Evolutionary conservation across 768 basidiomycete genomes (phyloP), one percentile per base, ranked within the genome.

Genomic region (Mycena filopes): DNA sequence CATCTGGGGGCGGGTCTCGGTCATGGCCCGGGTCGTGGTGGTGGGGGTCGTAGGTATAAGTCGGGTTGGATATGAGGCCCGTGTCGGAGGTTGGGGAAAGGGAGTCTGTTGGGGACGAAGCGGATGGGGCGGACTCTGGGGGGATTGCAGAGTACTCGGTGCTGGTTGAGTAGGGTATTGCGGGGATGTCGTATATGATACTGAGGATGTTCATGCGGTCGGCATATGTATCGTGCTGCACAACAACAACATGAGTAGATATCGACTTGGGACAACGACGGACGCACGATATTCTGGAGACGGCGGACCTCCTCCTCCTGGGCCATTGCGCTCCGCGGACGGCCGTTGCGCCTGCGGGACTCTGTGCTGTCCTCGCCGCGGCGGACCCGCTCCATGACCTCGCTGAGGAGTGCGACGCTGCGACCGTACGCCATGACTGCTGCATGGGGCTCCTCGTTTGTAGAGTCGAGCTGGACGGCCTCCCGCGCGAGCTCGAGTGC

Each of bases 131-230:
- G 28, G 55, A 16, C 25, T 62, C 64, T 15, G 55, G 21, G 33
- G 56, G 15, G 60, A 69, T 69, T 20, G 50, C 55, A 3, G 46
- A 36, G 60, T 86, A 86, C 53, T 83, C 71, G 9, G 86, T 83
- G 18, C 87, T 76, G 28, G 87, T 84, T 13, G 91, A 83, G 72
- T 91, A 87, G 23, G 90, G 90, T 46, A 88, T 85, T 46, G 91
- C 85, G 26, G 92, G 92, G 76, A 95, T 94, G 76, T 88, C 91
- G 81, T 95, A 95, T 67, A 95, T 94, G 68, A 93, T 84, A 71
- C 92, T 93, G 59, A 97, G 85, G 73, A 96, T 95, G 73, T 93
- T 92, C 91, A 97, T 95, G 55, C 95, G 88, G 77, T 97, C 94
- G 63, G 93, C 94, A 76, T 97, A 97, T 11, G 95, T 96, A 77